Base-by-base conservation (phyloP, 2,329 filamentous ascomycete species). In the Ceratocystis eucalypticola region DNA sequence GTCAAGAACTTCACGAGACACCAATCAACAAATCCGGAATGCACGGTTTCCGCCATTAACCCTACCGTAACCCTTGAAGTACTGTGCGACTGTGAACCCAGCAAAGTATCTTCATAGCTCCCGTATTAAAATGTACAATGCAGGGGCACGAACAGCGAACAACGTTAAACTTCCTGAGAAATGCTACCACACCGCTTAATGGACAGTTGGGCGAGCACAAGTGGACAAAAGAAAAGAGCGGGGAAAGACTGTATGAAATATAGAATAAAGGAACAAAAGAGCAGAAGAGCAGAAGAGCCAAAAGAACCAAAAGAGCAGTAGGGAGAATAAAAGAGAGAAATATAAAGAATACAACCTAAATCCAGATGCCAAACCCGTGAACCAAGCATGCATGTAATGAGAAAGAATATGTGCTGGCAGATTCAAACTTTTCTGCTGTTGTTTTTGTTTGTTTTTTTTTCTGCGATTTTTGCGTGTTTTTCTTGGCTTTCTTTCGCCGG, bases 301-400 rank as follows among this genome's bases (percentile, higher is more conserved):
- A 5, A 28, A 28, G 28, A 33, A 7, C 30, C 30, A 33, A 33
- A 33, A 33, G 30, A 20, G n/a, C 22, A 62, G 20, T 37, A 45
- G 25, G 12, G 33, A 62, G 33, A 62, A 45, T n/a, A 46, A 62
- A 46, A 28, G 37, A 17, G 15, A 37, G 48, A 41, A 41, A 64
- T 20, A 55, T 41, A 53, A 55, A 64, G 15, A 41, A 41, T 30
- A 55, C 15, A 64, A 28, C 50, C 50, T 25, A 55, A 55, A 55
- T 25, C 50, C 50, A 55, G 22, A 55, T 55, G 50, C 50, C 50
- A 55, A 55, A 55, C 50, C 50, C 50, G 22, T 55, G 22, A 55
- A 55, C 50, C 50, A 55, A 55, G 50, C 50, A 55, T 55, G 50
- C 50, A 55, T 55, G 50, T 25, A 55, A 55, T 55, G 50, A 55